Evolutionary conservation across 352 stramenopile genomes (phyloP), one percentile per base, ranked within the genome.

Genomic region (Globisporangium parvum): DNA sequence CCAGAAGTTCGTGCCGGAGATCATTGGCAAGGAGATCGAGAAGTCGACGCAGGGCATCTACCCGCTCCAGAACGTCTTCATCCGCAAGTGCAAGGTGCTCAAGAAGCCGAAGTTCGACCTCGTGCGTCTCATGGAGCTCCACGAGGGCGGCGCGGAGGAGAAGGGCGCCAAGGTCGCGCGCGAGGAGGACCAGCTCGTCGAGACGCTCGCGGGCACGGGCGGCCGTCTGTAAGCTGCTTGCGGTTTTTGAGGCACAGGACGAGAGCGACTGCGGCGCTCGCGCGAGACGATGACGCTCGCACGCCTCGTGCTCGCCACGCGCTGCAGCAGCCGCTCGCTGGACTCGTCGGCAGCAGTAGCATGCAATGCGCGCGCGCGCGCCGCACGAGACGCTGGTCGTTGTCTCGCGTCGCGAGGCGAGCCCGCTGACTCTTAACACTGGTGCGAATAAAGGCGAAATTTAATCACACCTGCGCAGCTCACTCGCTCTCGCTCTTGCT

Each of bases 31-130:
- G 69, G 89, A 99, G 66, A 99, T 99, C 69, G 95, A 98, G 65
- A 97, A 98, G 79, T 88, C 94, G 56, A 97, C 91, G 45, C 92
- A 98, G 67, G 83, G 87, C 69, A 98, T 99, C 79, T 99, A 98
- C 91, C 97, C 97, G 52, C 86, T 99, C 60, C 97, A 99, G 84
- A 98, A 99, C 77, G 92, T 97, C 57, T 99, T 96, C 90, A 98
- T 99, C 74, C 95, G 97, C 65, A 99, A 99, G 93, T 97, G 98
- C 62, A 99, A 99, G 95, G 97, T 99, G 51, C 87, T 99, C 40
- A 99, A 99, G 93, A 99, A 99, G 88, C 97, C 97, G 53, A 99
- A 99, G 88, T 99, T 99, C 72, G 98, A 99, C 88, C 75, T 99
- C 42, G 96, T 96, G 55, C 97, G 98, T 73, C 83, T 99, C 49